Evolutionary conservation across 1,139 yeast species (phyloP), one percentile per base, ranked within the genome.

Genomic region (Saccharomycopsis crataegensis): DNA sequence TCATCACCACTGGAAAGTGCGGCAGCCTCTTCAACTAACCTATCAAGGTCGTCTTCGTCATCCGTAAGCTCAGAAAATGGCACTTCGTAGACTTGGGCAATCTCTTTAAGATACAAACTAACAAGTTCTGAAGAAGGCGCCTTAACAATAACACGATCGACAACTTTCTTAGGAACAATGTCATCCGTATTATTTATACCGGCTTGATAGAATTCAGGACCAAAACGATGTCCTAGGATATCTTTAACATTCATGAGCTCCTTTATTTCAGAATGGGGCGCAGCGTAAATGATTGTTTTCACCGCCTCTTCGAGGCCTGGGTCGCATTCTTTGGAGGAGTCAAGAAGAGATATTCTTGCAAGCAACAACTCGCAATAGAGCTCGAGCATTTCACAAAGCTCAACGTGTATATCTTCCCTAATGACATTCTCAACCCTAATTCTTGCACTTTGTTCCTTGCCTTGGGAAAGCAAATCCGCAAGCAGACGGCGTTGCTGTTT

Each of bases 351-450:
- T 31, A 86, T 78, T 54, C 97, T 73, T 0, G 96, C 96, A 53
- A 87, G 76, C 16, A 89, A 68, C 28, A 91, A 71, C 67, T 91
- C 96, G 64, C 96, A 86, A 66, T 89, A 88, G 32, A 91, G 72
- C 67, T 89, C 96, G 50, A 90, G 69, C 48, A 79, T 78, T 67
- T 91, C 97, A 55, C 89, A 73, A 28, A 91, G 70, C 67, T 91
- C 97, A 28, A 87, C 79, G 63, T 85, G 82, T 48, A 88, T 80
- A 64, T 91, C 97, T 62, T 88, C 95, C 40, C 93, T 77, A 33
- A 91, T 87, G 56, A 90, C 79, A 62, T 87, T 86, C 62, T 90
- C 96, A 2, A 89, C 95, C 52, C 96, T 71, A 57, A 90, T 89
- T 57, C 79, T 78, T 22, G 96, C 96, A 62, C 91, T 86, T 54